Conservation (phyloP, 2,329 filamentous ascomycete genomes). For the Colletotrichum spaethianum region DNA sequence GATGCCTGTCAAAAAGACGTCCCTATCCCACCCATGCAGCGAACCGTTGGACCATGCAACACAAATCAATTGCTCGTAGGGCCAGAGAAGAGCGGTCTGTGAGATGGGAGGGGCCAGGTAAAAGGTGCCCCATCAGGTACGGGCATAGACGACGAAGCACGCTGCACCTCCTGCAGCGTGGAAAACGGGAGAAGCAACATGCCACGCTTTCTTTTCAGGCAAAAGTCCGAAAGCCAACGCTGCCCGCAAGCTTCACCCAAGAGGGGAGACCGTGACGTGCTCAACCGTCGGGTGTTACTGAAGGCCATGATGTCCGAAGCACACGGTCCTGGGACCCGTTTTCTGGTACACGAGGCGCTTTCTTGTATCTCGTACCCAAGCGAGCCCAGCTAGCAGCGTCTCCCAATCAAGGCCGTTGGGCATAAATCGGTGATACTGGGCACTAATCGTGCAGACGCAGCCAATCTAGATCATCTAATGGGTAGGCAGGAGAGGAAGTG, state of each 20-base stretch:
- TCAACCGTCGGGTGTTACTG: conserved; percentile 13
- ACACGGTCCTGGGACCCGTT: not conserved
- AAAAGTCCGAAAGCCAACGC: not conserved
- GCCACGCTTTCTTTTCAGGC: not conserved
- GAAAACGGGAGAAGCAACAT: conserved; percentile 14
- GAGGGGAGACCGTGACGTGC: not conserved
- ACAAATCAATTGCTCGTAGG: not conserved
- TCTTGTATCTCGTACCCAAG: not conserved
- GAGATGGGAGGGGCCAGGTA: not conserved
- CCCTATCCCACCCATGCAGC: not conserved
- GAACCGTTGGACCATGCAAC: conserved; percentile 15
- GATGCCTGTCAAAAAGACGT: not conserved
- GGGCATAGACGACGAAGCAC: not conserved
- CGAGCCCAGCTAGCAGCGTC: not conserved
- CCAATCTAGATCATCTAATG: not conserved
- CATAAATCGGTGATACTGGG: not conserved
- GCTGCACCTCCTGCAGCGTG: not conserved
- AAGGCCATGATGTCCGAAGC: conserved; percentile 6
- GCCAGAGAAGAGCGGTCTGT: conserved; percentile 8
- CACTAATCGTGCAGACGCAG: not conserved
- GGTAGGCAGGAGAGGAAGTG: not conserved
- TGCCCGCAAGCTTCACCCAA: conserved; percentile 13
- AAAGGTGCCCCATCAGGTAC: not conserved
- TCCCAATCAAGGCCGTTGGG: not conserved
- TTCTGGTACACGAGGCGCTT: not conserved